Base-by-base conservation (phyloP, 352 stramenopile species). In the Phytophthora citricola region DNA sequence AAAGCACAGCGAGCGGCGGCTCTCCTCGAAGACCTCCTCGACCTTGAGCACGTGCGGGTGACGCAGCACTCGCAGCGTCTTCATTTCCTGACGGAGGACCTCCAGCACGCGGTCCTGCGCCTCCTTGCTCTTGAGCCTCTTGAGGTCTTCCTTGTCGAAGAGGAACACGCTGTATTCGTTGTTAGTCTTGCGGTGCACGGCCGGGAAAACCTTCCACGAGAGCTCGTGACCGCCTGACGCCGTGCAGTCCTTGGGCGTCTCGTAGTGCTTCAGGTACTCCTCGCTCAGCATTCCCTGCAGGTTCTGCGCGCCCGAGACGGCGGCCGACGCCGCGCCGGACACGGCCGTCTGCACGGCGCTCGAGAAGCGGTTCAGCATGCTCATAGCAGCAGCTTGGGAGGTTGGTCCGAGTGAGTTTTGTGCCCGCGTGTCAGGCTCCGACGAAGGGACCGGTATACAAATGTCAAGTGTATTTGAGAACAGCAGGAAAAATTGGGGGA, bases 21-120 rank as follows among this genome's bases (percentile, higher is more conserved):
- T 93, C 58, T 95, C 91, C 45, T 97, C 91, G 68, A 93, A 95
- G 26, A 96, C 85, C 64, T 97, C 91, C 63, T 95, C 90, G 43
- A 95, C 89, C 62, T 97, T 95, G 58, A 97, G 82, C 69, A 97
- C 89, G 53, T 95, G 84, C 49, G 91, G 89, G 60, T 97, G 89
- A 20, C 90, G 89, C 62, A 96, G 75, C 57, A 97, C 51, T 0
- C 90, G 86, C 47, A 94, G 63, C 54, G 83, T 93, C 75, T 94
- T 95, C 80, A 97, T 94, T 43, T 97, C 90, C 47, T 94, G 86
- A 31, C 88, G 86, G 29, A 97, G 67, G 36, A 97, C 84, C 39
- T 97, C 91, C 7, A 97, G 73, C 26, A 95, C 77, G 47, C 90
- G 85, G 49, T 97, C 91, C 65, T 93, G 87, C 12, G 85, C 79